Conservation (phyloP, 768 basidiomycete species). For the Hericium rajendrae region DNA sequence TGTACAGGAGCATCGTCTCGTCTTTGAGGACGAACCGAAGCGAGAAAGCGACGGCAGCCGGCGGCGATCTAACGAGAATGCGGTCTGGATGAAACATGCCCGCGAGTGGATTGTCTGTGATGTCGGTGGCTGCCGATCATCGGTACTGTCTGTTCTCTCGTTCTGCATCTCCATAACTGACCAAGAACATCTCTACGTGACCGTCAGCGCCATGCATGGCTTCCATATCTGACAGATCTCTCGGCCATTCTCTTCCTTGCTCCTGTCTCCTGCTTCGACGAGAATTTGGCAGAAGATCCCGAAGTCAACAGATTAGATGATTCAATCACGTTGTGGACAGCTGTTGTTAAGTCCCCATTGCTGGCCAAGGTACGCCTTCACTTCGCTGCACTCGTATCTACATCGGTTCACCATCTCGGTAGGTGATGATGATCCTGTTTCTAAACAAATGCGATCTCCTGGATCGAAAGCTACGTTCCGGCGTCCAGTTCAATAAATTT, state of each 20-base stretch:
- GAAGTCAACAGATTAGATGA: slow-evolving; percentile 68
- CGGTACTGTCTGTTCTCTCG: background rate
- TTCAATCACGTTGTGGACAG: slow-evolving; percentile 61
- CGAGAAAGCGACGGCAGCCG: background rate
- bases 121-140: slow-evolving; percentile 35
- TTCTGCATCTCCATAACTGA: background rate
- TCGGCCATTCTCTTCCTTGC: slow-evolving; percentile 76
- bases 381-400: background rate
- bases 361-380: slow-evolving; percentile 38
- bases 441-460: slow-evolving; percentile 74
- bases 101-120: slow-evolving; percentile 62
- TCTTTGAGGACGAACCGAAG: slow-evolving; percentile 33
- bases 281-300: slow-evolving; percentile 59
- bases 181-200: too few species aligned
- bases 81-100: slow-evolving; percentile 17
- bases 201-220: slow-evolving; percentile 52
- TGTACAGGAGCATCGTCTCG: slow-evolving; percentile 60
- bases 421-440: slow-evolving; percentile 46
- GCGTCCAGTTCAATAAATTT: slow-evolving; percentile 53
- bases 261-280: slow-evolving; percentile 60
- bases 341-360: slow-evolving; percentile 54
- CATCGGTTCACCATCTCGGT: background rate
- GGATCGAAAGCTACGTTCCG: slow-evolving; percentile 60
- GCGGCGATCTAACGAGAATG: background rate
- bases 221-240: slow-evolving; percentile 71